Conservation (phyloP, 192 early-diverging fungal genomes). For the Phlyctochytrium planicorne region DNA sequence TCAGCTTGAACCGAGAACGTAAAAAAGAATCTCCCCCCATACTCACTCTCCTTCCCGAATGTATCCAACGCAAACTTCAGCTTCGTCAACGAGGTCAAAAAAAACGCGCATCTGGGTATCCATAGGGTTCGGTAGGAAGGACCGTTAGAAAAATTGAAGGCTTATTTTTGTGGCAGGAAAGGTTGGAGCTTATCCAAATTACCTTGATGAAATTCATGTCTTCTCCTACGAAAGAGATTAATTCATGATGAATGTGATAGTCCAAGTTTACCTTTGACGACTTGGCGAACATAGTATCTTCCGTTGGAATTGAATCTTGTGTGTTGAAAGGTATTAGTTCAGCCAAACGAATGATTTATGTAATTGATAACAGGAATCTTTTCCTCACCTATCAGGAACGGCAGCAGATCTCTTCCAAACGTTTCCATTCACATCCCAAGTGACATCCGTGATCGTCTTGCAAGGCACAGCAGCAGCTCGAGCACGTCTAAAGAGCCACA, state of each 20-base stretch:
- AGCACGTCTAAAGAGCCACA: no score
- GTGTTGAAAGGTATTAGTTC: no score
- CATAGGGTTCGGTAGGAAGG: not conserved
- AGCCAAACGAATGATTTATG: no score
- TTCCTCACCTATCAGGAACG: conserved; percentile 4
- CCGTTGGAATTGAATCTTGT: conserved; percentile 18
- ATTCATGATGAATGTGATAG: not conserved
- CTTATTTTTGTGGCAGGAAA: not conserved
- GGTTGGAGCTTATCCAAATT: not conserved
- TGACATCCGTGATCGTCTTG: conserved; percentile 6
- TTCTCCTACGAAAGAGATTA: not conserved
- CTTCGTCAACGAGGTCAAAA: conserved; percentile 1
- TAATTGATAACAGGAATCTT: not conserved
- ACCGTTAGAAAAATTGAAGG: not conserved
- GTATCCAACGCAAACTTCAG: conserved; percentile 8
- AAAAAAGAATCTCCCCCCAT: no score
- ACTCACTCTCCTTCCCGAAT: conserved; percentile 3
- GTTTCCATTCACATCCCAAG: conserved; percentile 2
- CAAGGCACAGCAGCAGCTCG: no score
- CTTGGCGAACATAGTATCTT: conserved; percentile 7
- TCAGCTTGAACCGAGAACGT: not conserved
- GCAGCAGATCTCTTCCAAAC: conserved; percentile 9
- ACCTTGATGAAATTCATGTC: conserved; percentile 10
- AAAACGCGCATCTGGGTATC: conserved; percentile 2
- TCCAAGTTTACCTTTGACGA: conserved; percentile 2